Conservation (phyloP, 768 basidiomycete genomes). For the Naganishia vishniacii region DNA sequence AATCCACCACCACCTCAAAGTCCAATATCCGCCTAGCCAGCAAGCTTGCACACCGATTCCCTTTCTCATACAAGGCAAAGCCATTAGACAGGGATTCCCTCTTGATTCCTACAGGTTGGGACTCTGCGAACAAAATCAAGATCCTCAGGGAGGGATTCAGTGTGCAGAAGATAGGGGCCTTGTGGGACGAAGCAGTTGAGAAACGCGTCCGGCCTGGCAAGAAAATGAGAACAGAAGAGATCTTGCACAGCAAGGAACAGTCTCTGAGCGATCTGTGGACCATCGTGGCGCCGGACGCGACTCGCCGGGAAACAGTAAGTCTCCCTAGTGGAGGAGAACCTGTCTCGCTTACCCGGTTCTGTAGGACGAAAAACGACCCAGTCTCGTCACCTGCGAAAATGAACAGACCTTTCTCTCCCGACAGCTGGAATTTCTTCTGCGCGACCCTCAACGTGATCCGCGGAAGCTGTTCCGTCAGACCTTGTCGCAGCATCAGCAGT, state of each 20-base stretch:
- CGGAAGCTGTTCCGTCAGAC: constrained; percentile 76
- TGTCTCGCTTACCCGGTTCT: background rate
- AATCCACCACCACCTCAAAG: constrained; percentile 3
- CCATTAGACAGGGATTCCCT: constrained; percentile 87
- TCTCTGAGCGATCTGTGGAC: constrained; percentile 65
- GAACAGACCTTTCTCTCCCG: constrained; percentile 87
- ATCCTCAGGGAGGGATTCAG: constrained; percentile 90
- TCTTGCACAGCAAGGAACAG: constrained; percentile 50
- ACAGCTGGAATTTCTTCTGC: constrained; percentile 85
- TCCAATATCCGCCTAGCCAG: constrained; percentile 49
- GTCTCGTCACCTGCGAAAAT: constrained; percentile 62
- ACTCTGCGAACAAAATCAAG: constrained; percentile 91
- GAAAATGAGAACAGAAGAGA: constrained; percentile 65
- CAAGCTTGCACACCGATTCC: constrained; percentile 65
- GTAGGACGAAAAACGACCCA: constrained; percentile 8
- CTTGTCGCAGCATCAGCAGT: constrained; percentile 23
- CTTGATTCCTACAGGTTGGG: constrained; percentile 93
- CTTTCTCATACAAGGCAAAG: constrained; percentile 81
- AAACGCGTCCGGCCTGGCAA: constrained; percentile 60
- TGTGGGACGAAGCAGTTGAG: constrained; percentile 37
- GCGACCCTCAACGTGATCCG: constrained; percentile 84
- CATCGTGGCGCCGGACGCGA: constrained; percentile 56
- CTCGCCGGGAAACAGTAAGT: background rate
- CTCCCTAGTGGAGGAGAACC: background rate
- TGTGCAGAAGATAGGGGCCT: constrained; percentile 50